These are phyloP conservation scores for Cutaneotrichosporon mucoides DNA, from an alignment of 1,284 basidiomycete genomes.

Conservation along the genomic window DNA sequence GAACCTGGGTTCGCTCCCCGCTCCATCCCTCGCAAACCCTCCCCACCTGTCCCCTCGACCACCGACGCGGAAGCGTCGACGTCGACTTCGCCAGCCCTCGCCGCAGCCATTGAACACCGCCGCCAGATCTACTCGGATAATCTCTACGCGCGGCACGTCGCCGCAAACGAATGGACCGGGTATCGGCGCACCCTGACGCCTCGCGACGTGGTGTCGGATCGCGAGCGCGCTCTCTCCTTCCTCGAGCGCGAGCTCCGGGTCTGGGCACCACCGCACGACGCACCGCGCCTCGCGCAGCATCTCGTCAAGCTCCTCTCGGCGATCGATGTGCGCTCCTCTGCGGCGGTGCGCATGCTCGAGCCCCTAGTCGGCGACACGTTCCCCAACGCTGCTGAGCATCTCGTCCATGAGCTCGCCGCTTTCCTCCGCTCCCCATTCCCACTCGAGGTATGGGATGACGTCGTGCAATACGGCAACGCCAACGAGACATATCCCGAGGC, in stretches of 20 bases:
- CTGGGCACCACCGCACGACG: slow-evolving; percentile 70
- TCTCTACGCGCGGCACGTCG: slow-evolving; percentile 82
- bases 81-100: not conserved
- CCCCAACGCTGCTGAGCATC: slow-evolving; percentile 73
- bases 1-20: slow-evolving; percentile 9
- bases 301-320: slow-evolving; percentile 78
- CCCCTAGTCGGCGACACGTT: slow-evolving; percentile 64
- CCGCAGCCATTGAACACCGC: slow-evolving; percentile 50
- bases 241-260: slow-evolving; percentile 76
- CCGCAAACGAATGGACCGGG: slow-evolving; percentile 73
- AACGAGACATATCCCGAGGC: not conserved
- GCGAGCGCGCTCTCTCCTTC: slow-evolving; percentile 64
- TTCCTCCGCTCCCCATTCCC: slow-evolving; percentile 82
- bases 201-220: slow-evolving; percentile 51
- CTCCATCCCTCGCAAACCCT: not conserved
- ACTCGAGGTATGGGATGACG: slow-evolving; percentile 69
- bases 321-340: slow-evolving; percentile 80
- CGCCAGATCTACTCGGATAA: slow-evolving; percentile 67
- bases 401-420: slow-evolving; percentile 81
- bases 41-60: not conserved
- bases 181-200: slow-evolving; percentile 77
- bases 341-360: slow-evolving; percentile 71
- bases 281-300: slow-evolving; percentile 65
- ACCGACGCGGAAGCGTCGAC: not conserved
- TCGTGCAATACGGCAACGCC: slow-evolving; percentile 57